Base-by-base conservation (phyloP, 768 basidiomycete genomes). In the Kwoniella europaea region DNA sequence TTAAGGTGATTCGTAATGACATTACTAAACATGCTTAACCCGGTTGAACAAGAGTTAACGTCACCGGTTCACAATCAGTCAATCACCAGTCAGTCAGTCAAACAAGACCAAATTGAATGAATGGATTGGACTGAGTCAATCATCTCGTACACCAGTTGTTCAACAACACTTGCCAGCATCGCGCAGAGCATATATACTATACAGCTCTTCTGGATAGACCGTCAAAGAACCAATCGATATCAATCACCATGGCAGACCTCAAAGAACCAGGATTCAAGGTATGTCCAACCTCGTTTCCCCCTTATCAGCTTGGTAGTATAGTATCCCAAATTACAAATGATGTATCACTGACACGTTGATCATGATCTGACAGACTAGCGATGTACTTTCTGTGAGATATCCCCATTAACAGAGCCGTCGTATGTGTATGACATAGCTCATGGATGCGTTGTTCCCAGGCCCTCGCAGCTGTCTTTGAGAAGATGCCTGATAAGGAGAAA, bases 401-500 rank as follows among this genome's bases (percentile, higher is more conserved):
- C 52, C 27, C 9, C 2, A 64, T 58, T 43, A 27, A 46, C 16
- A 16, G n/a, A n/a, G 61, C 24, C 24, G 24, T 24, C 24, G 24
- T 24, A 24, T 24, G 24, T 1, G 24, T 24, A 2, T 1, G 24
- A 24, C 24, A 24, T 24, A 24, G 57, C 70, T 68, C 52, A 69
- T n/a, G 16, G 7, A 4, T 20, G 13, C 18, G 61, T 35, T 67
- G 43, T 55, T 2, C 56, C 22, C 69, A 84, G 79, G 65, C 76
- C 5, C 79, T 84, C 72, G 74, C 73, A 29, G 65, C 67, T 4
- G 74, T 75, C 10, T 78, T 84, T 65, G 74, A 74, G 46, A 76
- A 79, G 66, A 82, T 83, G 79, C 64, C 76, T 27, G 83, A 81
- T n/a, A 64, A 67, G 46, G 82, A 84, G 72, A 82, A 82, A 74